phyloP scores from a whole-genome alignment of 768 basidiomycete species.

The Tylopilus rubrobrunneus region DNA sequence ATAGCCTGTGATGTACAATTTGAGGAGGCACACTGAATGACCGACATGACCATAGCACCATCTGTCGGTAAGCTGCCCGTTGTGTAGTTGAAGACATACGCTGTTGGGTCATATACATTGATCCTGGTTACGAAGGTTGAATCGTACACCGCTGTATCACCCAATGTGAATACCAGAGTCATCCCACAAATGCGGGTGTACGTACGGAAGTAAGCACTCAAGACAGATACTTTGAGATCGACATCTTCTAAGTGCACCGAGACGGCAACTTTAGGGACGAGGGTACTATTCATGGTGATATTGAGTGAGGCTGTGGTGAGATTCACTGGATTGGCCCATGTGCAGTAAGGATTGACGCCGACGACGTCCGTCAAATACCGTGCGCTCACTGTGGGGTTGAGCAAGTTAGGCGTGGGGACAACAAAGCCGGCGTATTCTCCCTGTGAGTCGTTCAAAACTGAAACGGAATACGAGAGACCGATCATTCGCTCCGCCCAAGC shows the following conservation, averaged over 20 bases:
- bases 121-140: slow-evolving; percentile 10
- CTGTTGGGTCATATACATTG: slow-evolving; percentile 13
- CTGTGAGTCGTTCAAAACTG: slow-evolving; percentile 9
- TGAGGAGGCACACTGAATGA: slow-evolving; percentile 12
- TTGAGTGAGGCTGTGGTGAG: slow-evolving; percentile 13
- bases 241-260: slow-evolving; percentile 5
- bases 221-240: slow-evolving; percentile 12
- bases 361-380: slow-evolving; percentile 24
- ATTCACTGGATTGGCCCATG: slow-evolving; percentile 19
- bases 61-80: slow-evolving; percentile 15
- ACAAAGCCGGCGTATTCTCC: slow-evolving; percentile 9
- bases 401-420: slow-evolving; percentile 6
- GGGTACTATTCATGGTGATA: slow-evolving; percentile 13
- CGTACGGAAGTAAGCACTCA: slow-evolving; percentile 16
- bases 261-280: background rate
- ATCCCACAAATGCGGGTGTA: background rate
- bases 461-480: slow-evolving; percentile 9
- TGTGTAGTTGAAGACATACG: slow-evolving; percentile 12
- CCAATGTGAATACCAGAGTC: background rate
- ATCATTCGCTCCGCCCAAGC: slow-evolving; percentile 18
- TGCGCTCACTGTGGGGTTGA: slow-evolving; percentile 14
- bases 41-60: slow-evolving; percentile 13
- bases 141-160: slow-evolving; percentile 3
- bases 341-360: slow-evolving; percentile 20
- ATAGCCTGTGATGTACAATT: slow-evolving; percentile 6